phyloP scores from a whole-genome alignment of 2,329 filamentous ascomycete species.

The Nigrospora oryzae region DNA sequence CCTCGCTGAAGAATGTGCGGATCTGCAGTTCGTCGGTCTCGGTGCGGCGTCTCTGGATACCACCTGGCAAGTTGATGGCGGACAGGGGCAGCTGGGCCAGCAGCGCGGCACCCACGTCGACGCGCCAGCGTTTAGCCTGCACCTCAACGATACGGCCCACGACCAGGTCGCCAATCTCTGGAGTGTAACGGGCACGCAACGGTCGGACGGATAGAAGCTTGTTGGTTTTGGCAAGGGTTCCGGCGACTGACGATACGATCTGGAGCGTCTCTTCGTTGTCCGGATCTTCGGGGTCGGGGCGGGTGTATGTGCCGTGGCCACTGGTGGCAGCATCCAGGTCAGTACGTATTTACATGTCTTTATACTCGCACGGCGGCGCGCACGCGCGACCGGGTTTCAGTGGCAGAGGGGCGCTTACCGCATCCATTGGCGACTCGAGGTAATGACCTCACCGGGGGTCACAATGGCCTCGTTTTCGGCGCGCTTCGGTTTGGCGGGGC shows the following conservation, averaged over 20 bases:
- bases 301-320: conserved; percentile 86
- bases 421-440: conserved; percentile 95
- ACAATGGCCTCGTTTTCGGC: conserved; percentile 49
- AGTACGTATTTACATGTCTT: conserved; percentile 1
- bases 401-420: conserved; percentile 34
- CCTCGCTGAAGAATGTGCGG: conserved; percentile 92
- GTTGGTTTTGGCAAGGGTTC: conserved; percentile 87
- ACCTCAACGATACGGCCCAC: conserved; percentile 92
- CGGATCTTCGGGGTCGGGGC: conserved; percentile 31
- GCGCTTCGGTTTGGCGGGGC: conserved; percentile 28
- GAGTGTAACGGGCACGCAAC: conserved; percentile 84
- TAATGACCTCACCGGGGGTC: conserved; percentile 83
- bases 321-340: conserved; percentile 30
- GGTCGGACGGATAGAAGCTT: conserved; percentile 90
- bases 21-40: conserved; percentile 97
- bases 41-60: conserved; percentile 82
- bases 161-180: conserved; percentile 92
- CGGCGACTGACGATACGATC: conserved; percentile 86
- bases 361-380: too few relatives aligned
- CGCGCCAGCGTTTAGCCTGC: conserved; percentile 87
- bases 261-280: conserved; percentile 29
- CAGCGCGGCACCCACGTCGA: conserved; percentile 83
- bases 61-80: conserved; percentile 90
- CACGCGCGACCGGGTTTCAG: too few relatives aligned
- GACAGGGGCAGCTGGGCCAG: conserved; percentile 79